Percentiles rank a stretch among this genome's conserved stretches.
These are phyloP conservation scores for Naganishia vaughanmartiniae DNA, from an alignment of 768 basidiomycete genomes.

Conservation along the genomic window DNA sequence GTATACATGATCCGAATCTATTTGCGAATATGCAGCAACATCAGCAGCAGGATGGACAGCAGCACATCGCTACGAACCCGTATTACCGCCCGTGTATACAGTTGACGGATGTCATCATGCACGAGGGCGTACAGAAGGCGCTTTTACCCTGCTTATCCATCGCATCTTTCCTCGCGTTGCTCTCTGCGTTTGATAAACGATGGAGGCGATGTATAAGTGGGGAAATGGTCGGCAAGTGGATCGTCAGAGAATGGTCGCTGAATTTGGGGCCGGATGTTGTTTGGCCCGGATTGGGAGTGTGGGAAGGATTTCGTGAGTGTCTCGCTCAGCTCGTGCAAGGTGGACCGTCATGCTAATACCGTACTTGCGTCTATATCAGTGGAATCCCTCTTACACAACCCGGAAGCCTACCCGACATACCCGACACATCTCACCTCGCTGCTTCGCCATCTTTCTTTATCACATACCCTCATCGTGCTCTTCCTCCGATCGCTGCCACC, in stretches of 20 bases:
- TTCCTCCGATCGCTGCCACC: constrained; percentile 45
- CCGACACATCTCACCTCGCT: constrained; percentile 44
- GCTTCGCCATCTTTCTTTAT: constrained; percentile 47
- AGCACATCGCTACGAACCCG: not conserved
- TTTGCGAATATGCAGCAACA: not conserved
- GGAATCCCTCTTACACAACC: constrained; percentile 49
- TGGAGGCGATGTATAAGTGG: constrained; percentile 44
- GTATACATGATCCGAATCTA: not conserved
- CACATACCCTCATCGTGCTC: constrained; percentile 47
- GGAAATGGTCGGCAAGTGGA: constrained; percentile 48
- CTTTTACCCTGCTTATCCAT: constrained; percentile 43
- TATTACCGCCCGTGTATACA: constrained; percentile 13
- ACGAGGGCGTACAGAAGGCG: constrained; percentile 25
- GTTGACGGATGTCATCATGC: constrained; percentile 18
- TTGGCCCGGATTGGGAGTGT: constrained; percentile 50
- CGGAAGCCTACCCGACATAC: constrained; percentile 45
- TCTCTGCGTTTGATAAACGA: constrained; percentile 35
- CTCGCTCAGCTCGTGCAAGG: not conserved
- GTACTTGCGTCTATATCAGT: constrained; percentile 32
- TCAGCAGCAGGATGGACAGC: not conserved
- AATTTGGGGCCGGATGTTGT: constrained; percentile 35
- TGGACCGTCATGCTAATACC: not conserved
- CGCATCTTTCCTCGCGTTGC: constrained; percentile 46
- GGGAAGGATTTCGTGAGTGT: constrained; percentile 51
- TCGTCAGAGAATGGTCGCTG: constrained; percentile 45